These are phyloP conservation scores for Neonectria magnoliae DNA, from an alignment of 2,329 filamentous ascomycete species.

Conservation along the genomic window DNA sequence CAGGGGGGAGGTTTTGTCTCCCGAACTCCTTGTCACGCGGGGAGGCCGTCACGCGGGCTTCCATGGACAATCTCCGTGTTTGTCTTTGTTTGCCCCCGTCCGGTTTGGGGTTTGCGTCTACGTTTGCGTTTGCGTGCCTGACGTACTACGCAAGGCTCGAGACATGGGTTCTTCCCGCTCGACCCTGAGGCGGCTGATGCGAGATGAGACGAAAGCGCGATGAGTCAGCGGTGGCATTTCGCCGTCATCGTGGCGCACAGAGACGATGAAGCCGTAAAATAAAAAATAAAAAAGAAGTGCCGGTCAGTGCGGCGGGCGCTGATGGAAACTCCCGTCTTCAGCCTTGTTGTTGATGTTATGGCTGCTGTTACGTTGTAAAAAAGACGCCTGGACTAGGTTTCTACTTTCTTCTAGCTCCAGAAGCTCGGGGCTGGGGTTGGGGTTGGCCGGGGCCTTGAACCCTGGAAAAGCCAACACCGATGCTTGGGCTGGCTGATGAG, in stretches of 20 bases:
- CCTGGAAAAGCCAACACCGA: no score
- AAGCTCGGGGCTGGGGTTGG: slow-evolving; percentile 3
- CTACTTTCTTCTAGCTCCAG: slow-evolving; percentile 15
- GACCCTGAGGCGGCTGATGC: background rate
- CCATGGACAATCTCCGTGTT: background rate
- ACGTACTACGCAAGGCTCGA: background rate
- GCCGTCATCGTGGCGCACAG: background rate
- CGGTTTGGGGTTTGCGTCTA: background rate
- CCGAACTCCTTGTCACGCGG: background rate
- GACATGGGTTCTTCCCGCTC: background rate
- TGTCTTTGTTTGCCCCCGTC: background rate
- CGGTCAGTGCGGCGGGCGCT: slow-evolving; percentile 9
- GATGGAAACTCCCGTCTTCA: background rate
- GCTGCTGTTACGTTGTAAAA: background rate
- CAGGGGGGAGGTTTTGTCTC: background rate
- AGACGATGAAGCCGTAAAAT: background rate
- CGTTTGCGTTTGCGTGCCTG: background rate
- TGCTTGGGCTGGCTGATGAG: slow-evolving; percentile 10
- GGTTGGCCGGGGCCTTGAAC: no score
- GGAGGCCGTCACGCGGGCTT: background rate
- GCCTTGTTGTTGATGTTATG: background rate
- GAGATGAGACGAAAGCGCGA: background rate
- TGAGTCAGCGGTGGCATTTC: background rate
- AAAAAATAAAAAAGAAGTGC: background rate
- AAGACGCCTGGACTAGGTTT: background rate